Evolutionary conservation across 2,329 filamentous ascomycete species (phyloP), one percentile per base, ranked within the genome.

Genomic region (Biscogniauxia mediterranea): DNA sequence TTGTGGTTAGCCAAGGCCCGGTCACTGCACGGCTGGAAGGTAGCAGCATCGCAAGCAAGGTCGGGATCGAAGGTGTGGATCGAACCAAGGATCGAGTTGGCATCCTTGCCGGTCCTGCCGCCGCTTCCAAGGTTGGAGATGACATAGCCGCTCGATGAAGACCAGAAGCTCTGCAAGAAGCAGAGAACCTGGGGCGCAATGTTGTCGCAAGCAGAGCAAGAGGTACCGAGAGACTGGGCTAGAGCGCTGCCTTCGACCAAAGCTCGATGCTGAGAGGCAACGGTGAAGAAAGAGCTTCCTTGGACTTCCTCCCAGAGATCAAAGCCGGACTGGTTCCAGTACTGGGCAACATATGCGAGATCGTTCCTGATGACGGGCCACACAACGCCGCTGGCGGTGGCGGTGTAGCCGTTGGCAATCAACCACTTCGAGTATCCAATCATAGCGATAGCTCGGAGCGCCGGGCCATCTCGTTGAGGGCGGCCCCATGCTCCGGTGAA

Each of bases 231-330:
- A 20, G 80, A 78, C n/a, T 76, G 75, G 3, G 91, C 90, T 17
- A 95, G 81, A 2, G 81, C 79, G 58, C 81, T 85, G 5, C 92
- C 91, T 75, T 91, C 86, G 6, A 87, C 78, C 15, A 89, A 78
- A n/a, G 86, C 82, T 67, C 91, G 85, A 72, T 94, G 87, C 62
- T 90, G 86, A 50, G 84, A 83, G 2, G 86, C 85, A 32, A 87
- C 78, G 1, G 91, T 95, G 76, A 94, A 96, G 79, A 93, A 95
- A 0, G 90, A 93, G 21, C 85, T 88, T 50, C 90, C 89, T 23
- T 81, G 79, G 15, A 93, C 85, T 73, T 95, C 92, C 73, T 95
- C 92, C 92, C 92, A 95, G 2, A 96, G 81, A 73, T 96, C 92
- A 69, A 87, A 95, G 5, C 84, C 83, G 0, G 83, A 84, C 64